A percentile compares a stretch with the other conserved stretches of the same genome.
phyloP scores from a whole-genome alignment of 148 eudicot species.

The Hydrangea macrophylla region DNA sequence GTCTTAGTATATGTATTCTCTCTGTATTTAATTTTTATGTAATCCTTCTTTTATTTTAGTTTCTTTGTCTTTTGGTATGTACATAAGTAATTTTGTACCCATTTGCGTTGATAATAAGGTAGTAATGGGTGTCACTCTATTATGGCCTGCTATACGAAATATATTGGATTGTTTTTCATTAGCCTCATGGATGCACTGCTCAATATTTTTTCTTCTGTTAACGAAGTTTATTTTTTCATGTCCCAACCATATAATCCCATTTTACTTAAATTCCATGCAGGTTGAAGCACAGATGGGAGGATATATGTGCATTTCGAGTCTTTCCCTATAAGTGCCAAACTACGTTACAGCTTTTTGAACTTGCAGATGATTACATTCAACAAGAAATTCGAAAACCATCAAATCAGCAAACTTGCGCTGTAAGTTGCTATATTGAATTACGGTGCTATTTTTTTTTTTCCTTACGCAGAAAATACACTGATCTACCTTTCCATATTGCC shows the following conservation, averaged over 20 bases:
- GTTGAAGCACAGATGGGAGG: conserved; percentile 69
- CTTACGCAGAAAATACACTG: background rate
- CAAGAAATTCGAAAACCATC: conserved; percentile 68
- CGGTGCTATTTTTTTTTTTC: background rate
- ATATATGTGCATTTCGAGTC: conserved; percentile 72
- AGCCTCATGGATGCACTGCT: background rate
- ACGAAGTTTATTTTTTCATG: background rate
- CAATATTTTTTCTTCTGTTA: background rate
- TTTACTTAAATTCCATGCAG: conserved; percentile 36
- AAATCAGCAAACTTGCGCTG: conserved; percentile 51
- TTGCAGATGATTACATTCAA: conserved; percentile 80
- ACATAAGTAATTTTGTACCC: background rate
- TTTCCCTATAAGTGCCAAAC: conserved; percentile 75
- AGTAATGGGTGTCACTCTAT: background rate
- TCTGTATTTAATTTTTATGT: too few species aligned
- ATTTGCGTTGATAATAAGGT: background rate
- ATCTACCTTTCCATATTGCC: background rate
- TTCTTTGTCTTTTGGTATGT: background rate
- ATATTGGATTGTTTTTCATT: background rate
- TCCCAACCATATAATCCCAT: background rate
- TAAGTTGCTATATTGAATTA: conserved; percentile 24
- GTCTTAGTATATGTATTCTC: too few species aligned
- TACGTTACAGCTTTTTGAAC: conserved; percentile 78
- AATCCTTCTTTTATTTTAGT: background rate
- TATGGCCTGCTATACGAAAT: background rate